Conservation (phyloP, 2,329 filamentous ascomycete genomes). For the Dactylellina cionopaga region DNA sequence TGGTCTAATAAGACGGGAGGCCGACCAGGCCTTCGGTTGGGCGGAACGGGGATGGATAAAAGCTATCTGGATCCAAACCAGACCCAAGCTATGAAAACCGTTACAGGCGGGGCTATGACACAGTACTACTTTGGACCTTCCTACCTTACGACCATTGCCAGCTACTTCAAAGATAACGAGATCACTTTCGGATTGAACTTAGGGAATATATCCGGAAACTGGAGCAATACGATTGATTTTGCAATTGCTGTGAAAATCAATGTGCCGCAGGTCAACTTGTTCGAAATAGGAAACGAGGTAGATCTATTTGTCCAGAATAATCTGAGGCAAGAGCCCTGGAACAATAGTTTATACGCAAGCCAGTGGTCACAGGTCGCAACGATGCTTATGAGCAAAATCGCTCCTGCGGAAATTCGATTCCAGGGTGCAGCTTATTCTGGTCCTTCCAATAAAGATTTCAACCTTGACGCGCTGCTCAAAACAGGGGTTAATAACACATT, state of each 20-base stretch:
- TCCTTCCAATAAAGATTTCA: conserved; percentile 1
- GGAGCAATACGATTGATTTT: conserved; percentile 19
- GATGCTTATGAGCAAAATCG: not conserved
- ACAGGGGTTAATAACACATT: conserved; percentile 8
- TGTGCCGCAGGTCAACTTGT: conserved; percentile 1
- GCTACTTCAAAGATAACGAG: conserved; percentile 12
- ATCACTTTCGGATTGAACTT: conserved; percentile 26
- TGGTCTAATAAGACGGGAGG: conserved; percentile 9
- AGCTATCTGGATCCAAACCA: not conserved
- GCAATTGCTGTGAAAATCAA: conserved; percentile 4
- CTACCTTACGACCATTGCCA: not conserved
- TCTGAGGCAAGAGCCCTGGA: conserved; percentile 4
- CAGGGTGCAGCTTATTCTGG: conserved; percentile 7
- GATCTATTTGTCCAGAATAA: conserved; percentile 19
- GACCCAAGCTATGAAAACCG: not conserved
- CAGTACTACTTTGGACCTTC: not conserved
- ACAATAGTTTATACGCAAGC: not conserved
- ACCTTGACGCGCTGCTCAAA: not conserved
- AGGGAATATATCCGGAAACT: conserved; percentile 4
- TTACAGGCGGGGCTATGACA: not conserved
- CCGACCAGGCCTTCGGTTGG: not conserved
- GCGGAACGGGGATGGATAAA: conserved; percentile 5
- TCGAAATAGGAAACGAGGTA: conserved; percentile 29
- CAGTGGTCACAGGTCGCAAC: conserved; percentile 6
- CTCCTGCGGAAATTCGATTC: not conserved